Evolutionary conservation across 352 stramenopile species (phyloP).

Genomic region (Pythium aristosporum): DNA sequence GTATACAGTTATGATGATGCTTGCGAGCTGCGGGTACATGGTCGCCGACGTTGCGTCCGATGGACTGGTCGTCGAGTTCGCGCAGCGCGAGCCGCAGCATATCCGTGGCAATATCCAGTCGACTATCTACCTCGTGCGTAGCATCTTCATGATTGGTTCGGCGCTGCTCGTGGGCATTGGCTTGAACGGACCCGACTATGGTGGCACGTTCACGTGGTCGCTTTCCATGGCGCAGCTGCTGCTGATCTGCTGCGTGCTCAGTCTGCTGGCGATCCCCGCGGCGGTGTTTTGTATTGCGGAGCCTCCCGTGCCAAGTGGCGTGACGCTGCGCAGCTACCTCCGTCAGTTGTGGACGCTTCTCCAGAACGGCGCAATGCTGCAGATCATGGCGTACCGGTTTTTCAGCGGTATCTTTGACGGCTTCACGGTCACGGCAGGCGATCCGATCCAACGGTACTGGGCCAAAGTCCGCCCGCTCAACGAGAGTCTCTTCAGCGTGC

Average conservation of each 20-base stretch:
- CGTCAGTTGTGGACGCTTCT: slow-evolving; percentile 27
- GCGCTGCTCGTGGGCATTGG: slow-evolving; percentile 37
- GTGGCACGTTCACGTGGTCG: slow-evolving; percentile 37
- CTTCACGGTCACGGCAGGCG: slow-evolving; percentile 30
- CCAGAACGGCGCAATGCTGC: slow-evolving; percentile 38
- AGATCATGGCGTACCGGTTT: slow-evolving; percentile 46
- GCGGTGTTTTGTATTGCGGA: slow-evolving; percentile 29
- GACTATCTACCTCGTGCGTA: slow-evolving; percentile 41
- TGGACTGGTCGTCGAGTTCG: slow-evolving; percentile 41
- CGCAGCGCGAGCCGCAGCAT: slow-evolving; percentile 37
- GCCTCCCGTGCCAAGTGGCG: not conserved
- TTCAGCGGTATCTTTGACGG: slow-evolving; percentile 40
- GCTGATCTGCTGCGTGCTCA: slow-evolving; percentile 25
- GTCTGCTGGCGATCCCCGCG: slow-evolving; percentile 23
- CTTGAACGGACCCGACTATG: slow-evolving; percentile 37
- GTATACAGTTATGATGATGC: slow-evolving; percentile 40
- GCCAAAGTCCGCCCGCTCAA: slow-evolving; percentile 37
- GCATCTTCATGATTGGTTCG: slow-evolving; percentile 35
- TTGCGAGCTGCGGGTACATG: slow-evolving; percentile 43
- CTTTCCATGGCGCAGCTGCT: slow-evolving; percentile 31
- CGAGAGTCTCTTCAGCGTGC: slow-evolving; percentile 35
- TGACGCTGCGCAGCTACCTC: slow-evolving; percentile 26
- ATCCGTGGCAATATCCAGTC: slow-evolving; percentile 39
- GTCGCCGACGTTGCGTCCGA: slow-evolving; percentile 40
- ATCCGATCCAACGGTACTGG: slow-evolving; percentile 39